Evolutionary conservation across 2,329 filamentous ascomycete genomes (phyloP).

Genomic region (Fusarium newnesense): DNA sequence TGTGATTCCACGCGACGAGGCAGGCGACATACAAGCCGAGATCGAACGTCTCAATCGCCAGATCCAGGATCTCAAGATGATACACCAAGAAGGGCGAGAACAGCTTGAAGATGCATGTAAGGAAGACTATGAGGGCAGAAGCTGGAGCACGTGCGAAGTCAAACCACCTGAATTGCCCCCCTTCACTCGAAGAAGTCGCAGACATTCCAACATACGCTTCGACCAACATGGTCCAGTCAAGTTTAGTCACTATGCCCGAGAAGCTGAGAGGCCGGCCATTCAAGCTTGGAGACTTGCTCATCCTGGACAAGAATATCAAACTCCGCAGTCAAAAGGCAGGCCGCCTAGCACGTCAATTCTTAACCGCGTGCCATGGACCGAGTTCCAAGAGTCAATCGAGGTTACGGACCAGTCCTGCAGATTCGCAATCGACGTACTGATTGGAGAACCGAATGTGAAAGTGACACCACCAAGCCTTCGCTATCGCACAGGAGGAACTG

Average conservation of each 20-base stretch:
- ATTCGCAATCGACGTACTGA: not conserved
- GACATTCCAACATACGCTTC: too few relatives aligned
- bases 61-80: not conserved
- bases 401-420: rapidly evolving
- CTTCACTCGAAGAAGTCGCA: too few relatives aligned
- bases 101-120: not conserved
- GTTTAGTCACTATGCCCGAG: not conserved
- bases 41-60: not conserved
- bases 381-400: not conserved
- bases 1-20: not conserved
- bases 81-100: not conserved
- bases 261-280: rapidly evolving
- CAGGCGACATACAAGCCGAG: not conserved
- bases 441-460: not conserved
- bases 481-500: not conserved
- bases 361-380: not conserved
- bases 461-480: rapidly evolving
- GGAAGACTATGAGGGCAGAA: not conserved
- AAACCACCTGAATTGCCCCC: too few relatives aligned
- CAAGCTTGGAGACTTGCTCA: not conserved
- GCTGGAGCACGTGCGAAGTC: not conserved
- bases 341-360: not conserved
- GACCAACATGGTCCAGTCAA: too few relatives aligned
- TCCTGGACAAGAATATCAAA: not conserved
- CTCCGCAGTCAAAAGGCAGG: rapidly evolving